Conservation (phyloP, 805 yeast species). For the Yamadazyma philogaea region DNA sequence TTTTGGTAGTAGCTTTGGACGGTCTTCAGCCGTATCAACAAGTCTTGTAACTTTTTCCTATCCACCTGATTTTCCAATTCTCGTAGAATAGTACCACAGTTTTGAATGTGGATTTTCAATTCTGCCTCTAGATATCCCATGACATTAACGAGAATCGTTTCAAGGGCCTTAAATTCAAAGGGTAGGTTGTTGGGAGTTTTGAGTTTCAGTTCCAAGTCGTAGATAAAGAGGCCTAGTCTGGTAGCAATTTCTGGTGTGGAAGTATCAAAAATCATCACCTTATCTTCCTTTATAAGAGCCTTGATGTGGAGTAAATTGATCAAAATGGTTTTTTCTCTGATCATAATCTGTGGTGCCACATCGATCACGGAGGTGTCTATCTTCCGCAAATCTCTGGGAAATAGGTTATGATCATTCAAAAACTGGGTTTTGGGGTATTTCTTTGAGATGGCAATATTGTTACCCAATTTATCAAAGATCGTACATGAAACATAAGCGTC, state of each 20-base stretch:
- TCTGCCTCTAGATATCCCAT: constrained; percentile 79
- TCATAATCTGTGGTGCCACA: constrained; percentile 85
- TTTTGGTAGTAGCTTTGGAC: constrained; percentile 74
- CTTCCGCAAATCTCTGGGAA: constrained; percentile 84
- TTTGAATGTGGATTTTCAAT: constrained; percentile 52
- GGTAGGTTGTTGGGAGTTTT: constrained; percentile 29
- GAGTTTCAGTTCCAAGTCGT: constrained; percentile 77
- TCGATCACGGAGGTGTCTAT: constrained; percentile 73
- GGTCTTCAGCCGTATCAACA: constrained; percentile 69
- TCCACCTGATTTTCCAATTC: constrained; percentile 79
- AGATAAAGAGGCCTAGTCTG: constrained; percentile 72
- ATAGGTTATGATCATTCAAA: constrained; percentile 64
- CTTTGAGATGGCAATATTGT: constrained; percentile 63
- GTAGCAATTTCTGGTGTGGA: constrained; percentile 63
- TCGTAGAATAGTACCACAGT: constrained; percentile 61
- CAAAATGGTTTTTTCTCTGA: constrained; percentile 71
- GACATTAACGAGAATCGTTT: constrained; percentile 76
- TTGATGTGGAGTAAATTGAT: constrained; percentile 84
- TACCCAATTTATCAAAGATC: constrained; percentile 67
- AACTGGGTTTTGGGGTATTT: constrained; percentile 73
- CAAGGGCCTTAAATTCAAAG: constrained; percentile 82
- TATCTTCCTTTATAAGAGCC: constrained; percentile 79
- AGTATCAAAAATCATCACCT: constrained; percentile 82
- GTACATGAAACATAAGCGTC: constrained; percentile 72
- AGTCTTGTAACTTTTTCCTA: constrained; percentile 67